Evolutionary conservation across 2,329 filamentous ascomycete species (phyloP), one percentile per base, ranked within the genome.

Genomic region (Trichophyton mentagrophytes): DNA sequence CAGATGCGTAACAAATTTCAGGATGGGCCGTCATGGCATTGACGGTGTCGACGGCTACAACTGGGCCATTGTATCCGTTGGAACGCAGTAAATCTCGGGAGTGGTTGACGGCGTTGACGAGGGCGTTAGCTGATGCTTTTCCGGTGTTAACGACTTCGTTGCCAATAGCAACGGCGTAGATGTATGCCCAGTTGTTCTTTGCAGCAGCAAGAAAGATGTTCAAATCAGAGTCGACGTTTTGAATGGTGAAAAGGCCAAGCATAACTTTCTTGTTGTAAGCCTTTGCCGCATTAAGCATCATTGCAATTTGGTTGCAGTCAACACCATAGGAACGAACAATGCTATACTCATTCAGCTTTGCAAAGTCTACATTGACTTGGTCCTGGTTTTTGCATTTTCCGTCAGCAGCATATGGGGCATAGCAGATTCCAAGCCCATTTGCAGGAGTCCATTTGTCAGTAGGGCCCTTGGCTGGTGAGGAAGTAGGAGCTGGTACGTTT

Each of bases 1-100:
- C 89, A 0, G 87, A 88, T 53, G 77, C 79, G 27, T 84, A 72
- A 74, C 90, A 95, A 56, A 96, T 79, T 58, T 81, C 75, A 0
- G 86, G 85, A 66, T 92, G 81, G 58, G 77, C 74, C 56, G 85
- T 76, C n/a, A 85, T 79, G 3, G 86, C 84, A 22, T 82, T 79
- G 67, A 89, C 88, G 0, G 88, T 92, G 70, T 96, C 90, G 55
- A 92, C 88, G 0, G 87, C 85, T 42, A 91, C 88, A 33, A 95
- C 84, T 1, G 83, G 83, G 1, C 90, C 90, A 1, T 74, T 72
- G 73, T 86, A 95, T 0, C 88, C 89, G 25, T 81, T 80, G 0
- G 68, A 70, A 30, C 80, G 79, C 42, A 95, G 80, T 1, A 78
- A 76, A 13, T 67, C 65, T 20, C 86, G 83, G 15, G 84, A 85